These are phyloP conservation scores for Withania somnifera DNA, from an alignment of 305 asterid species.

Conservation along the genomic window DNA sequence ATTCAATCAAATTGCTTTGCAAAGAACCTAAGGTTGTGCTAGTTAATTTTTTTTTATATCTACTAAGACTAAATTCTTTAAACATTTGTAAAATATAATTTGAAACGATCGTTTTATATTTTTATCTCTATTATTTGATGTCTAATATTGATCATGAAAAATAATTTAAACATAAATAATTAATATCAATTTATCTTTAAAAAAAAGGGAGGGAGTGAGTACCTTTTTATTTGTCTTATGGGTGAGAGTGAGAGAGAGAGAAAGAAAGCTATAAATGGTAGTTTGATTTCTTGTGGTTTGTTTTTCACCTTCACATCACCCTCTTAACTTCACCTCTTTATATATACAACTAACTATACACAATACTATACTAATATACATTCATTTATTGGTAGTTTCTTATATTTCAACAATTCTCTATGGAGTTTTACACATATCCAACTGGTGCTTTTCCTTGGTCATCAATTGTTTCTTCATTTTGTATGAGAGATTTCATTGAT, in stretches of 20 bases:
- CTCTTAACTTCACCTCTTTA: constrained; percentile 1
- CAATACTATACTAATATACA: not conserved
- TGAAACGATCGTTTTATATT: too few relatives aligned
- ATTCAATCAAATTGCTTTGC: not conserved
- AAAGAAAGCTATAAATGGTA: constrained; percentile 8
- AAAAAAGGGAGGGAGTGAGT: too few relatives aligned
- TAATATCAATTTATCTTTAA: too few relatives aligned
- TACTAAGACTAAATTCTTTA: too few relatives aligned
- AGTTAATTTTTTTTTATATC: too few relatives aligned
- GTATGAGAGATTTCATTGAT: constrained; percentile 32
- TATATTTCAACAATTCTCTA: constrained; percentile 12
- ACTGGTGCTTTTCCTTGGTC: constrained; percentile 45
- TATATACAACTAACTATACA: not conserved
- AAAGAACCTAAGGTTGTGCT: too few relatives aligned
- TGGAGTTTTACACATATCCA: constrained; percentile 65
- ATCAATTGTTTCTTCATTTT: constrained; percentile 31
- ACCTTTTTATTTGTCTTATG: not conserved
- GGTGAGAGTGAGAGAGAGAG: not conserved
- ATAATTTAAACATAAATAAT: too few relatives aligned
- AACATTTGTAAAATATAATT: too few relatives aligned
- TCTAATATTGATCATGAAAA: too few relatives aligned
- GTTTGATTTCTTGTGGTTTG: not conserved
- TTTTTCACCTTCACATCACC: constrained; percentile 6
- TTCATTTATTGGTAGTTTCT: not conserved
- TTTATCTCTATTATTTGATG: too few relatives aligned